Evolutionary conservation across 768 basidiomycete genomes (phyloP).

Genomic region (Rhizopogon sp.): DNA sequence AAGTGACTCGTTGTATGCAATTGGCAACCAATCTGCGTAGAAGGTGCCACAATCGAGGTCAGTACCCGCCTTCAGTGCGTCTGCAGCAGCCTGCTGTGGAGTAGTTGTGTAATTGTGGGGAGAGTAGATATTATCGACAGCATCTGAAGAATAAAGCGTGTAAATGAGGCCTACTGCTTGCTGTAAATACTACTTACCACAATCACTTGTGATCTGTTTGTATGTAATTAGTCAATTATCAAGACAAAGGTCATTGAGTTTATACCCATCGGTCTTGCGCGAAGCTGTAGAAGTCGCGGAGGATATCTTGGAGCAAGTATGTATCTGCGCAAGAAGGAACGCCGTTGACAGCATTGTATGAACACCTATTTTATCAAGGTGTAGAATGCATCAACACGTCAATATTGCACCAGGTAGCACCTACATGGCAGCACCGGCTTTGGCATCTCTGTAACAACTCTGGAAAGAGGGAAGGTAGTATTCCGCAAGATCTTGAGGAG

Average conservation of each 20-base stretch:
- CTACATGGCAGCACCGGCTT: constrained; percentile 51
- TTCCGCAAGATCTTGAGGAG: constrained; percentile 50
- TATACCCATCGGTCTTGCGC: constrained; percentile 46
- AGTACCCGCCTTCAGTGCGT: constrained; percentile 47
- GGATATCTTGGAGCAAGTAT: constrained; percentile 46
- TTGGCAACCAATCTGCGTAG: constrained; percentile 39
- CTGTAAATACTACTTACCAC: constrained; percentile 32
- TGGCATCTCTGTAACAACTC: constrained; percentile 55
- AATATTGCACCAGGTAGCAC: neutral
- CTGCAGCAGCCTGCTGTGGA: constrained; percentile 43
- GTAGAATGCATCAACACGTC: neutral
- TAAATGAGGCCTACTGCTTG: too few species aligned
- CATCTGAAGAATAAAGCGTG: constrained; percentile 10
- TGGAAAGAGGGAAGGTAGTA: constrained; percentile 55
- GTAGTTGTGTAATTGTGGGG: constrained; percentile 44
- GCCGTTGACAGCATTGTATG: constrained; percentile 59
- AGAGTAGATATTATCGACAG: constrained; percentile 36
- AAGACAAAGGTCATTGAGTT: neutral
- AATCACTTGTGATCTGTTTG: constrained; percentile 38
- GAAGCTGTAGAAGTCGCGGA: constrained; percentile 50
- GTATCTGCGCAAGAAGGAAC: constrained; percentile 50
- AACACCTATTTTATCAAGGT: constrained; percentile 28
- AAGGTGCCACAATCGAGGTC: constrained; percentile 52
- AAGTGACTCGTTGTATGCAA: constrained; percentile 43
- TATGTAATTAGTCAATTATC: neutral